Evolutionary conservation across 495 filamentous ascomycete species (phyloP).

Genomic region (Daldinia decipiens): DNA sequence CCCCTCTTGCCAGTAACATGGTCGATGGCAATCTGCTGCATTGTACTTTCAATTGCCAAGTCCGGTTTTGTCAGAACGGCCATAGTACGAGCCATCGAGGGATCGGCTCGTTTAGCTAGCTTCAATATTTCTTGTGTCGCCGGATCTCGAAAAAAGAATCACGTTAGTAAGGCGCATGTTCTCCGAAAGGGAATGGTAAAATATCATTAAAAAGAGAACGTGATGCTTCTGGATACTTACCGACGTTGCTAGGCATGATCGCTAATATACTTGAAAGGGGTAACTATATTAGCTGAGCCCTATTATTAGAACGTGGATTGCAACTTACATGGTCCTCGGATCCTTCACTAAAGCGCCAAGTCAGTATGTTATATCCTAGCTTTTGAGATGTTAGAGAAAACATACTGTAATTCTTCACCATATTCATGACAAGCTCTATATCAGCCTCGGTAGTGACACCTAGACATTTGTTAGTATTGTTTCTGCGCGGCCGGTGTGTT

Average conservation of each 20-base stretch:
- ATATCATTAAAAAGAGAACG: too few relatives aligned
- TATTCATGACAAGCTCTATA: constrained; percentile 59
- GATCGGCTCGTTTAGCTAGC: constrained; percentile 61
- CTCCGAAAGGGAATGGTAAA: too few relatives aligned
- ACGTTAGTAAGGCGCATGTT: too few relatives aligned
- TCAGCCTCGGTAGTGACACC: constrained; percentile 57
- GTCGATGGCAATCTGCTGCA: constrained; percentile 58
- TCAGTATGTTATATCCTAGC: constrained; percentile 13
- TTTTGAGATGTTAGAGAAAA: not conserved
- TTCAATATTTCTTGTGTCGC: constrained; percentile 69
- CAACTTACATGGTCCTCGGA: constrained; percentile 42
- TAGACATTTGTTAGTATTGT: constrained; percentile 12
- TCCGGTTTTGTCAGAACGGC: constrained; percentile 70
- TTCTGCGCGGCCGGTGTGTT: too few relatives aligned
- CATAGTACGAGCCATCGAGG: constrained; percentile 60
- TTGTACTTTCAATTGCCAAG: constrained; percentile 61
- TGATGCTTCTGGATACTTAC: too few relatives aligned
- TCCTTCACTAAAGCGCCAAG: constrained; percentile 38
- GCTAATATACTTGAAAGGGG: constrained; percentile 59
- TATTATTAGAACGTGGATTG: not conserved
- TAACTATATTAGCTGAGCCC: constrained; percentile 7
- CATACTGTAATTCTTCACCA: constrained; percentile 64
- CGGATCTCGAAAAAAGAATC: constrained; percentile 50
- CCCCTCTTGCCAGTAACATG: constrained; percentile 56
- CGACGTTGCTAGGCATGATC: constrained; percentile 65